Evolutionary conservation across 1,284 basidiomycete genomes (phyloP).

Genomic region (Moesziomyces parantarcticus): DNA sequence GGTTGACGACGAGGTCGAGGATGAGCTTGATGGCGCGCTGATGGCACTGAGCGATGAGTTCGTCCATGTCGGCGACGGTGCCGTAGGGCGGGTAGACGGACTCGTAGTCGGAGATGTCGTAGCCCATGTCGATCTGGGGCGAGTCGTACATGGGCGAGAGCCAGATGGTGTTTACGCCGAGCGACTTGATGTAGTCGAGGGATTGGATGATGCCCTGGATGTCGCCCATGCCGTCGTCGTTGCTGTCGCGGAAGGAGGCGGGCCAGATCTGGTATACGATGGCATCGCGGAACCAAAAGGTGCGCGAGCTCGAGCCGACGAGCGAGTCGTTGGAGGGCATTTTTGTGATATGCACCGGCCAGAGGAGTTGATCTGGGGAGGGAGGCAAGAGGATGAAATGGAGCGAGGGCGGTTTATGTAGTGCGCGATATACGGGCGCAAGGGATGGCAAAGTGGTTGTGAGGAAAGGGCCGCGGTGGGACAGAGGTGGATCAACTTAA

Average conservation of each 20-base stretch:
- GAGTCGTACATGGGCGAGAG: constrained; percentile 79
- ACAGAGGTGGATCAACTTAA: too few relatives aligned
- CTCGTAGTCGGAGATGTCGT: constrained; percentile 74
- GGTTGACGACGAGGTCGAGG: constrained; percentile 85
- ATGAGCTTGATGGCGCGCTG: constrained; percentile 78
- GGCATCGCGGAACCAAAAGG: constrained; percentile 51
- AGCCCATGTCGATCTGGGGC: constrained; percentile 78
- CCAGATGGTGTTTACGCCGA: constrained; percentile 81
- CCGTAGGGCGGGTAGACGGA: constrained; percentile 80
- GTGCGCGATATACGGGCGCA: too few relatives aligned
- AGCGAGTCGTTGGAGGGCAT: constrained; percentile 50
- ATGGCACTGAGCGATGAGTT: constrained; percentile 74
- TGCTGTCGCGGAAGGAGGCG: constrained; percentile 78
- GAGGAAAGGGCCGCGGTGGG: too few relatives aligned
- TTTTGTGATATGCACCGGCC: neutral
- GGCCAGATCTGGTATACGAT: constrained; percentile 75
- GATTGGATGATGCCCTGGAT: constrained; percentile 76
- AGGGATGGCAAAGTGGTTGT: too few relatives aligned
- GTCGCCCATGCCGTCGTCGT: constrained; percentile 81
- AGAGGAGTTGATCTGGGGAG: too few relatives aligned
- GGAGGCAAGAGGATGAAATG: neutral
- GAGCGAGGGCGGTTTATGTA: neutral
- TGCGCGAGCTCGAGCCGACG: constrained; percentile 24
- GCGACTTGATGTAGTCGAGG: constrained; percentile 77
- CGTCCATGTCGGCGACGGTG: constrained; percentile 79